Evolutionary conservation across 2,329 filamentous ascomycete species (phyloP), one percentile per base, ranked within the genome.

Genomic region (Colletotrichum caudatum): DNA sequence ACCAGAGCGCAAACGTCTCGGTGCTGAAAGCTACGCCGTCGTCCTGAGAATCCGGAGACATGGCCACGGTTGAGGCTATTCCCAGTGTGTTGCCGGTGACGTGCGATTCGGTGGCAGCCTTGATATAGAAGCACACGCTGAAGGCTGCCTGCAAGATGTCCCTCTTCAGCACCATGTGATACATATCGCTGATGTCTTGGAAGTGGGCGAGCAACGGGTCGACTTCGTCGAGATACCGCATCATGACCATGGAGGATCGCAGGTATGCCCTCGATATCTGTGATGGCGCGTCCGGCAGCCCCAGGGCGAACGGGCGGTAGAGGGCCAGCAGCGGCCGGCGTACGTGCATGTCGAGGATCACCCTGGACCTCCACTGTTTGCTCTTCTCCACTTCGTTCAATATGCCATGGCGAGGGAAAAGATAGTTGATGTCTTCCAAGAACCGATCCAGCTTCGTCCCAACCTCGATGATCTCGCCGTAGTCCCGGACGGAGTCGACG

Each of bases 141-240:
- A 89, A 82, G 3, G 86, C 85, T 0, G 87, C 86, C 76, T 89
- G 86, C 26, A 88, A 80, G 33, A 89, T 85, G 73, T 89, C 87
- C 71, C 84, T 83, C 74, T 86, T 87, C 46, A 89, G 76, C 14
- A 88, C 80, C 60, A 87, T 82, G 69, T 87, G 82, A 66, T 88
- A 87, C 82, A 88, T 86, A 69, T 87, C 84, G 74, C 82, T 82
- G 33, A 87, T 81, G 53, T 85, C 83, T 51, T 82, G 78, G 63
- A 85, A 88, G 58, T 84, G 82, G 2, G 84, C 80, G 6, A 83
- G 79, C 33, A 79, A 76, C 0, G 85, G 84, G 69, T 89, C 86
- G 7, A 89, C 77, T 72, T 89, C 86, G 72, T 89, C 86, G 56
- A 88, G 79, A 69, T 88, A 88, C 18, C 84, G 85, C 59, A 89